Conservation (phyloP, 164 flowering plant species). For the Pachysandra terminalis region DNA sequence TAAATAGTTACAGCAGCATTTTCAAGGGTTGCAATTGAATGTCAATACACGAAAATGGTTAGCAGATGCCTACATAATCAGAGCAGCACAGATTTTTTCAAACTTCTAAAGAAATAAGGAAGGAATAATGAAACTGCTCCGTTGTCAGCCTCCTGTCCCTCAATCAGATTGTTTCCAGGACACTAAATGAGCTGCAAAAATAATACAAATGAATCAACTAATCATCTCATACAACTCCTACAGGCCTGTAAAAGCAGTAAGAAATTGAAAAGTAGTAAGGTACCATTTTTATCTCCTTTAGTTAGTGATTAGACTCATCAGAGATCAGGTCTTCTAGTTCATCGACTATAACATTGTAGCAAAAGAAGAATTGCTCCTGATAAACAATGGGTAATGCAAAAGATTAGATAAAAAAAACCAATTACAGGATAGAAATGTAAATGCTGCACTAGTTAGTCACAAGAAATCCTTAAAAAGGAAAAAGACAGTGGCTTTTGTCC, state of each 20-base stretch:
- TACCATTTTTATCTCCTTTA: conserved; percentile 15
- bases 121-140: not conserved
- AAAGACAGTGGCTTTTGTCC: too few relatives aligned
- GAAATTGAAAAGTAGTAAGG: not conserved
- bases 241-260: not conserved
- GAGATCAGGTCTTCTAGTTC: conserved; percentile 69
- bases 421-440: not conserved
- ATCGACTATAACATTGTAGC: conserved; percentile 60
- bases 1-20: not conserved
- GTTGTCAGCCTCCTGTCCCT: not conserved
- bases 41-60: not conserved
- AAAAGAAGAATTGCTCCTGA: conserved; percentile 74
- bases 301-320: conserved; percentile 11
- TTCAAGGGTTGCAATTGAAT: not conserved
- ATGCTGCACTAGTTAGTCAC: not conserved
- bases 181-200: not conserved
- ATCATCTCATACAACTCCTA: not conserved
- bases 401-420: not conserved
- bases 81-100: not conserved
- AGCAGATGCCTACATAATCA: not conserved
- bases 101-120: not conserved
- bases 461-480: not conserved
- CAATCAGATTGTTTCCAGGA: not conserved
- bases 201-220: not conserved
- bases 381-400: not conserved